Conservation (phyloP, 2,329 filamentous ascomycete genomes). For the Paraphaeosphaeria minitans region DNA sequence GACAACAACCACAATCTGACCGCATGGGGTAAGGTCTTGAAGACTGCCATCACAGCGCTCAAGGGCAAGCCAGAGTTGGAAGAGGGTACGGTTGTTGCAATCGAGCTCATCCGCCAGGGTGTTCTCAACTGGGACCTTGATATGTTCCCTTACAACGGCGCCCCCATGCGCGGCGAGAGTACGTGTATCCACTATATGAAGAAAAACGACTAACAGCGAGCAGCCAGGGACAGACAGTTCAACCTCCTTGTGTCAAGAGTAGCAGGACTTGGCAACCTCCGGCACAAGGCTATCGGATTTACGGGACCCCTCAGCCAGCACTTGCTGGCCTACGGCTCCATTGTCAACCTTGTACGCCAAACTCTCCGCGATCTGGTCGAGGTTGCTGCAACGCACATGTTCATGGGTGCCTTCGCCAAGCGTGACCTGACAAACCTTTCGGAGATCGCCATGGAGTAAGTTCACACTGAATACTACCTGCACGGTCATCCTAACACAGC, state of each 20-base stretch:
- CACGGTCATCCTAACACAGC: conserved; percentile 28
- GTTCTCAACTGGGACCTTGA: conserved; percentile 72
- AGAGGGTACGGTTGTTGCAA: conserved; percentile 79
- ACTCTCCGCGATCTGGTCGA: conserved; percentile 84
- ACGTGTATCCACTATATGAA: conserved; percentile 20
- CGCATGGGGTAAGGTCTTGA: conserved; percentile 77
- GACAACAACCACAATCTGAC: conserved; percentile 80
- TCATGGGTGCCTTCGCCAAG: conserved; percentile 78
- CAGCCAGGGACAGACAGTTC: conserved; percentile 75
- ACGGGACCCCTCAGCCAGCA: conserved; percentile 93
- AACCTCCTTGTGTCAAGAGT: conserved; percentile 85
- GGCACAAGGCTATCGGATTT: conserved; percentile 85
- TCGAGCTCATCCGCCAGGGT: conserved; percentile 81
- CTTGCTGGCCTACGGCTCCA: conserved; percentile 81
- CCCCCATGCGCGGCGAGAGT: conserved; percentile 60
- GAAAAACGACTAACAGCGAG: conserved; percentile 22
- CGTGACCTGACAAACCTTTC: conserved; percentile 64
- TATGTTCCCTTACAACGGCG: conserved; percentile 64
- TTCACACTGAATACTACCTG: conserved; percentile 41
- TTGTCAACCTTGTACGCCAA: conserved; percentile 79
- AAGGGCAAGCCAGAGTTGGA: conserved; percentile 65
- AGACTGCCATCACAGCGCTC: conserved; percentile 69
- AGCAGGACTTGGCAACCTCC: conserved; percentile 79
- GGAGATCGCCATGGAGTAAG: conserved; percentile 74
- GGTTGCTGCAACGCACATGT: conserved; percentile 77